phyloP scores from a whole-genome alignment of 352 stramenopile genomes.

The Phytophthora constricta region DNA sequence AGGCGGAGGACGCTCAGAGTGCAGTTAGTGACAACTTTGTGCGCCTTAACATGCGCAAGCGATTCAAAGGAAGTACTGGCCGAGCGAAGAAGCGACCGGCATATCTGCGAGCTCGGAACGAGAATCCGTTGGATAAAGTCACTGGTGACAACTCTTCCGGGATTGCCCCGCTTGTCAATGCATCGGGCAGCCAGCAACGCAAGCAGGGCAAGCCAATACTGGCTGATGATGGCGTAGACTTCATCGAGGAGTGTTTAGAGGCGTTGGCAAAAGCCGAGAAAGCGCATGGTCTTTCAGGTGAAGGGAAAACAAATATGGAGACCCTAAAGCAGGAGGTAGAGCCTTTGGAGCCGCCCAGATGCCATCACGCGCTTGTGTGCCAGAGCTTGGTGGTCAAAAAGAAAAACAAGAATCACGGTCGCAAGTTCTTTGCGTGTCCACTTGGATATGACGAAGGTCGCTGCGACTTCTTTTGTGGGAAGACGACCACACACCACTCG shows the following conservation, averaged over 20 bases:
- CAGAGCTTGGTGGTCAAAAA: conserved; percentile 82
- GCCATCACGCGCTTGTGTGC: conserved; percentile 68
- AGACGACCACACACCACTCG: conserved; percentile 76
- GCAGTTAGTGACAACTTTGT: conserved; percentile 83
- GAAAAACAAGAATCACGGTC: conserved; percentile 84
- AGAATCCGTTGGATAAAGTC: conserved; percentile 31
- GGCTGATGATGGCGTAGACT: conserved; percentile 70
- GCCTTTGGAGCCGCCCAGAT: conserved; percentile 51
- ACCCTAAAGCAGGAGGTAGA: conserved; percentile 12
- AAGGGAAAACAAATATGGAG: conserved; percentile 2
- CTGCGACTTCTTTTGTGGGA: conserved; percentile 89
- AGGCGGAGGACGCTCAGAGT: conserved; percentile 56
- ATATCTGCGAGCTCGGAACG: conserved; percentile 59
- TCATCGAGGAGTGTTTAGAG: conserved; percentile 82
- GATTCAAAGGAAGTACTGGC: conserved; percentile 71
- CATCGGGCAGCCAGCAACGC: conserved; percentile 32
- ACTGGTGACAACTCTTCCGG: conserved; percentile 21
- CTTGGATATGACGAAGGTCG: conserved; percentile 78
- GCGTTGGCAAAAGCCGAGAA: conserved; percentile 51
- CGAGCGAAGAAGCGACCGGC: conserved; percentile 69
- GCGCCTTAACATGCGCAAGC: conserved; percentile 79
- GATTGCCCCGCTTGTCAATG: conserved; percentile 28
- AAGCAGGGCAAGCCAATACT: conserved; percentile 33
- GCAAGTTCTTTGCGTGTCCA: conserved; percentile 76
- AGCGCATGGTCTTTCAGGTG: conserved; percentile 2